Conservation (phyloP, 1,284 basidiomycete genomes). For the Puccinia polysora region DNA sequence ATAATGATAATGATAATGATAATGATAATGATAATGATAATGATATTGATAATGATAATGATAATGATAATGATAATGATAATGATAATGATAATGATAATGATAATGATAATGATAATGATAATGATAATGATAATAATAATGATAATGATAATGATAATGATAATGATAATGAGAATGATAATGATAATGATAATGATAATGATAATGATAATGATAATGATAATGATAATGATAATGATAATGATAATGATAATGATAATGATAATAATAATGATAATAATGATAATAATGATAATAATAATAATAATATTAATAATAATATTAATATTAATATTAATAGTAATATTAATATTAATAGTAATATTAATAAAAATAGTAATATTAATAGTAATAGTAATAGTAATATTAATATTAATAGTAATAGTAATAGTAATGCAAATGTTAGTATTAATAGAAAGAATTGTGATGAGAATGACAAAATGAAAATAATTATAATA, state of each 20-base stretch:
- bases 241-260: constrained; percentile 4
- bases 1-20: no score
- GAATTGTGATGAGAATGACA: no score
- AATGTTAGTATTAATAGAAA: no score
- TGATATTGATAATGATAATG: no score
- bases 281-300: background rate
- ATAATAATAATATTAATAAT: constrained; percentile 1
- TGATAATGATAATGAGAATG: no score
- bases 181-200: constrained; percentile 4
- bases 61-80: background rate
- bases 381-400: background rate
- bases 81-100: constrained; percentile 1
- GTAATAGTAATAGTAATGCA: background rate
- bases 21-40: no score
- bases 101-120: background rate
- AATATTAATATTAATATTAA: background rate
- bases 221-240: background rate
- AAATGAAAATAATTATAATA: no score
- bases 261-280: background rate
- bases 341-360: background rate
- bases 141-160: constrained; percentile 4
- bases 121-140: background rate
- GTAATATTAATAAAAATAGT: background rate
- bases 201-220: constrained; percentile 4
- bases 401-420: background rate